A percentile compares a stretch with the other conserved stretches of the same genome.
Conservation (phyloP, 2,329 filamentous ascomycete species). For the Cladorrhinum sp. region DNA sequence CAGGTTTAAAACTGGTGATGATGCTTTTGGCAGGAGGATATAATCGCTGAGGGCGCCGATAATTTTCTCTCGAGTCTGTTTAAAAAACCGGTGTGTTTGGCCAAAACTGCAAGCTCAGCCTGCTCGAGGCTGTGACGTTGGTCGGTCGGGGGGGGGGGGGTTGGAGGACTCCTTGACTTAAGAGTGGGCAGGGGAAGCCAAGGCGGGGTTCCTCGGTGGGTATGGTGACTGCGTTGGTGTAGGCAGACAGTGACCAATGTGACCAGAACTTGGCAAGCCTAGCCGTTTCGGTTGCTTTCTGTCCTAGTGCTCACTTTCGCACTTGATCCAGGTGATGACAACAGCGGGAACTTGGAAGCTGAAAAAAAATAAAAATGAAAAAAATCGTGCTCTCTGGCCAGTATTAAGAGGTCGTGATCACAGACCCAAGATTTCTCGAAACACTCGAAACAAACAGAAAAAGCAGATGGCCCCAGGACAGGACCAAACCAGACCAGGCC, state of each 20-base stretch:
- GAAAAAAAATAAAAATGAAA: not conserved
- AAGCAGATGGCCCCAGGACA: slow-evolving; percentile 1
- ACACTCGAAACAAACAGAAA: slow-evolving; percentile 4
- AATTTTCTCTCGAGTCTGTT: not conserved
- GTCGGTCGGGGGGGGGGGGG: slow-evolving; percentile 17
- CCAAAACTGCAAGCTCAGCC: slow-evolving; percentile 13
- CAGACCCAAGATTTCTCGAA: slow-evolving; percentile 1
- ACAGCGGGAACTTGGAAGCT: not conserved
- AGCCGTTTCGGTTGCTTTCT: slow-evolving; percentile 14
- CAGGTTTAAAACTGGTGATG: slow-evolving; percentile 1
- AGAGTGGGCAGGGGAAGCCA: slow-evolving; percentile 15
- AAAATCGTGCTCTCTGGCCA: not conserved
- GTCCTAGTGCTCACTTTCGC: slow-evolving; percentile 1
- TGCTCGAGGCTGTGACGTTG: slow-evolving; percentile 25
- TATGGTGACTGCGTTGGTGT: not conserved
- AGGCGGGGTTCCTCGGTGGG: slow-evolving; percentile 15
- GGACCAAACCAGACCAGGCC: slow-evolving; percentile 2
- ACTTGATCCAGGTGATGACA: not conserved
- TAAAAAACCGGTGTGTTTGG: slow-evolving; percentile 11
- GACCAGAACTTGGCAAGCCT: slow-evolving; percentile 24
- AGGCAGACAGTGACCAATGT: slow-evolving; percentile 21
- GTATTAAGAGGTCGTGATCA: slow-evolving; percentile 14
- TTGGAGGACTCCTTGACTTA: slow-evolving; percentile 15
- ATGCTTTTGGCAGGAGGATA: not conserved
- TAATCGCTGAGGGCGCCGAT: not conserved